Base-by-base conservation (phyloP, 2,329 filamentous ascomycete species). In the Cadophora luteo-olivacea region DNA sequence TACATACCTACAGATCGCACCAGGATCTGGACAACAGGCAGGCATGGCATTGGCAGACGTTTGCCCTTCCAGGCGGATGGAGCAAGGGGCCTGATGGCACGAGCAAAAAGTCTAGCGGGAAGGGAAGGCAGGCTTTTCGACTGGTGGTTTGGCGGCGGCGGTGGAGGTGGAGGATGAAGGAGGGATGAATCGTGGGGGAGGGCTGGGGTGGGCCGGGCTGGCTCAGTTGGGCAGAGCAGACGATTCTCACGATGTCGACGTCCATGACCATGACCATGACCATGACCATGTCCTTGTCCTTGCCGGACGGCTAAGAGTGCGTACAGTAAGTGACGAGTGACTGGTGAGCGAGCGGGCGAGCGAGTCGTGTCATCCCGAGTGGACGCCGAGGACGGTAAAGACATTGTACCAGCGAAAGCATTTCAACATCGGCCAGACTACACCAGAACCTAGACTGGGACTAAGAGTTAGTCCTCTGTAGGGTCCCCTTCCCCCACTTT, bases 1-100 rank as follows among this genome's bases (percentile, higher is more conserved):
- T 61, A 25, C 58, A 61, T 49, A 49, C 57, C 57, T 61, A 25
- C 58, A 61, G 58, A 49, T 49, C 58, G 24, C 25, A 61, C 38
- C 41, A 49, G 57, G 54, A 57, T 60, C 55, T 60, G 36, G 33
- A 60, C 9, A 49, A 49, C 45, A 19, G 45, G 45, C 45, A 19
- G 45, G 45, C 45, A 49, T 49, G 45, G 45, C 45, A 22, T 22
- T 60, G 33, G 55, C 55, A 14, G 33, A 12, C 36, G n/a, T 22
- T 41, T 24, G 33, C 11, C 19, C 55, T 24, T 45, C n/a, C 19
- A 19, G 14, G n/a, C 9, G 57, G 57, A 25, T n/a, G 25, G 38
- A 48, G 33, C 55, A 41, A 60, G 36, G 55, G 55, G 55, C n/a
- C 36, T 60, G 36, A 60, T 38, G 51, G 52, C 52, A 55, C 52